phyloP scores from a whole-genome alignment of 2,329 filamentous ascomycete species.

The Cladosporium sp. region DNA sequence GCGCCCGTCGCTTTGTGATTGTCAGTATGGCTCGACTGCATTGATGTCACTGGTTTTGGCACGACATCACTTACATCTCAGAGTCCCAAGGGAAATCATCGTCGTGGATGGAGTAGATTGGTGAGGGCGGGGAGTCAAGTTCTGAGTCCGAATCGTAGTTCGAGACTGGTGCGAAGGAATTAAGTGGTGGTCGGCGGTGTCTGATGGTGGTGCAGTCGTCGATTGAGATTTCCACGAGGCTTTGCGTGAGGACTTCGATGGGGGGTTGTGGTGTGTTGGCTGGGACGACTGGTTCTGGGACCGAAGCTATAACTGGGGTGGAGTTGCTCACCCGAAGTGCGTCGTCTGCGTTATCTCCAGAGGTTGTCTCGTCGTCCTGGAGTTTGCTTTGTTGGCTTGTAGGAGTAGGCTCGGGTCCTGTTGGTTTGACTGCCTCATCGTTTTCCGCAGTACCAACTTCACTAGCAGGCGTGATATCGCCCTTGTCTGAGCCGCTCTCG shows the following conservation, averaged over 20 bases:
- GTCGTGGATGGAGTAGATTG: constrained; percentile 24
- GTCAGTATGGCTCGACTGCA: not conserved
- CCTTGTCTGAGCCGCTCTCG: not conserved
- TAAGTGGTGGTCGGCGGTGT: not conserved
- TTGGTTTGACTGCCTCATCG: not conserved
- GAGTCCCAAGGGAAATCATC: constrained; percentile 37
- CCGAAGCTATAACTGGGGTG: not conserved
- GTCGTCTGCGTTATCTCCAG: not conserved
- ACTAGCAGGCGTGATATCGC: not conserved
- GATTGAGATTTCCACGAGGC: not conserved
- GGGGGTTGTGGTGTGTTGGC: not conserved
- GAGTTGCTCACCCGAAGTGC: not conserved
- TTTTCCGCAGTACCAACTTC: not conserved
- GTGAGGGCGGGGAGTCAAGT: not conserved
- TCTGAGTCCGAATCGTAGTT: not conserved
- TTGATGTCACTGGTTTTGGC: no score
- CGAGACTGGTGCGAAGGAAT: not conserved
- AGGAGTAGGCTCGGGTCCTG: not conserved
- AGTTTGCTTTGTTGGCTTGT: not conserved
- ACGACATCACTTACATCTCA: constrained; percentile 33
- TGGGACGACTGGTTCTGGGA: not conserved
- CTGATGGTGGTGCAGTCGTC: not conserved
- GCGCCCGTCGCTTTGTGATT: constrained; percentile 25
- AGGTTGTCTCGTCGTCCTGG: not conserved
- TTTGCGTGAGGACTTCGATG: constrained; percentile 2